These are phyloP conservation scores for Murraya paniculata DNA, from an alignment of 345 rosid genomes.

Conservation along the genomic window DNA sequence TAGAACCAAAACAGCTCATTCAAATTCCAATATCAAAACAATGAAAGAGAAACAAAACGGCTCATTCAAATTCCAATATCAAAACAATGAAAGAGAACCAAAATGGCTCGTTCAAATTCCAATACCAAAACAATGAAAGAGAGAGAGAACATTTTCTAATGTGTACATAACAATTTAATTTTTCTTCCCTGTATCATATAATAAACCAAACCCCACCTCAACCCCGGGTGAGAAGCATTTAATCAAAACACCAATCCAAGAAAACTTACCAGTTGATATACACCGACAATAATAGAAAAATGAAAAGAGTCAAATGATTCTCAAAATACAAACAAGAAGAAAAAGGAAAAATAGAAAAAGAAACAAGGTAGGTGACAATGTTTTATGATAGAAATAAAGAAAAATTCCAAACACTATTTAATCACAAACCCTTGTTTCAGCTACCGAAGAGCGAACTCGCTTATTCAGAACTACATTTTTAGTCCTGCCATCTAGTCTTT, in stretches of 20 bases:
- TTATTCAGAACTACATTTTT: slow-evolving; percentile 46
- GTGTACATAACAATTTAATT: background rate
- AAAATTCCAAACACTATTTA: background rate
- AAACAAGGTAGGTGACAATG: background rate
- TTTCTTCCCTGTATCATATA: background rate
- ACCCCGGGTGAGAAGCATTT: background rate
- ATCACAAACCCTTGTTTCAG: slow-evolving; percentile 53
- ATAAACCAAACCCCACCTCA: background rate
- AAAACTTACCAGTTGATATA: background rate
- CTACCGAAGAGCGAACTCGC: slow-evolving; percentile 47
- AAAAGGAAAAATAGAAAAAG: background rate
- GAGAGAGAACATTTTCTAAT: background rate
- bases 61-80: background rate
- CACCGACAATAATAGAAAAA: background rate
- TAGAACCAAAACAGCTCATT: background rate
- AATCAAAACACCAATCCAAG: background rate
- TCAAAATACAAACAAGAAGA: background rate
- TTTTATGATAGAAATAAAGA: background rate
- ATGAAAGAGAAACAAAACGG: background rate
- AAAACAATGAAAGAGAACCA: background rate
- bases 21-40: background rate
- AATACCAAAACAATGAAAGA: background rate
- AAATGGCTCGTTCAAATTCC: background rate
- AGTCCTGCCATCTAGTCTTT: slow-evolving; percentile 49
- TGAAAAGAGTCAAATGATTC: background rate